phyloP scores from a whole-genome alignment of 2,329 filamentous ascomycete genomes.

The Colletotrichum sojae region DNA sequence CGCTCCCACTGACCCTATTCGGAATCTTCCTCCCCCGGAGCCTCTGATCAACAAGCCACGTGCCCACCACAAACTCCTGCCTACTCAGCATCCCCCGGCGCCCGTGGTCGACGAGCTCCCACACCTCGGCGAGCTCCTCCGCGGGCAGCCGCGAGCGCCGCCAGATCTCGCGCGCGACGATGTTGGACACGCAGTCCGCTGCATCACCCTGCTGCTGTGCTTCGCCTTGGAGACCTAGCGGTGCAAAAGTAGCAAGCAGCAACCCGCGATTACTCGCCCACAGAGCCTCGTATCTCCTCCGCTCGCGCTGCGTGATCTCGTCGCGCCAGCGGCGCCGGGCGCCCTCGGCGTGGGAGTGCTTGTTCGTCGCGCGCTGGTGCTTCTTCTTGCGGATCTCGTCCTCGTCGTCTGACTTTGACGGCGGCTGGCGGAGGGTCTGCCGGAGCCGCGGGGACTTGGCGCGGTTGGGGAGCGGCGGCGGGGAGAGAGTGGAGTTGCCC shows the following conservation, averaged over 20 bases:
- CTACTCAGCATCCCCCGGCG: constrained; percentile 70
- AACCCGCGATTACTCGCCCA: constrained; percentile 86
- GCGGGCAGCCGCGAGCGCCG: constrained; percentile 75
- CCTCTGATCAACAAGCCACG: constrained; percentile 87
- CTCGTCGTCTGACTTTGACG: constrained; percentile 66
- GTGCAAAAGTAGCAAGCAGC: constrained; percentile 45
- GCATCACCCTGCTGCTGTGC: constrained; percentile 43
- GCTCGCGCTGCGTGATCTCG: constrained; percentile 77
- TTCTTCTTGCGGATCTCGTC: constrained; percentile 65
- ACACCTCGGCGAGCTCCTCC: constrained; percentile 81
- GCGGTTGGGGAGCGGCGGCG: constrained; percentile 57
- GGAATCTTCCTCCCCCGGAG: constrained; percentile 86
- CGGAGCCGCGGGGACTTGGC: constrained; percentile 70
- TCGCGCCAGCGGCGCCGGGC: constrained; percentile 84
- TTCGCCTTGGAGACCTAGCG: constrained; percentile 11
- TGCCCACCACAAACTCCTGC: constrained; percentile 84
- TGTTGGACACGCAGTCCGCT: constrained; percentile 72
- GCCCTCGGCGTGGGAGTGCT: constrained; percentile 84
- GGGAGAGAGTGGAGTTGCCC: constrained; percentile 54
- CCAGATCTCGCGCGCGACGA: constrained; percentile 85
- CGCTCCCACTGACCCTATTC: constrained; percentile 77
- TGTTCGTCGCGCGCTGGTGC: constrained; percentile 63
- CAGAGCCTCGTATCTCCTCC: constrained; percentile 86
- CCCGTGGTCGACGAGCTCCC: constrained; percentile 78
- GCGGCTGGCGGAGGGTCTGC: constrained; percentile 75